phyloP scores from a whole-genome alignment of 2,329 filamentous ascomycete species.

The Scedosporium dehoogii region DNA sequence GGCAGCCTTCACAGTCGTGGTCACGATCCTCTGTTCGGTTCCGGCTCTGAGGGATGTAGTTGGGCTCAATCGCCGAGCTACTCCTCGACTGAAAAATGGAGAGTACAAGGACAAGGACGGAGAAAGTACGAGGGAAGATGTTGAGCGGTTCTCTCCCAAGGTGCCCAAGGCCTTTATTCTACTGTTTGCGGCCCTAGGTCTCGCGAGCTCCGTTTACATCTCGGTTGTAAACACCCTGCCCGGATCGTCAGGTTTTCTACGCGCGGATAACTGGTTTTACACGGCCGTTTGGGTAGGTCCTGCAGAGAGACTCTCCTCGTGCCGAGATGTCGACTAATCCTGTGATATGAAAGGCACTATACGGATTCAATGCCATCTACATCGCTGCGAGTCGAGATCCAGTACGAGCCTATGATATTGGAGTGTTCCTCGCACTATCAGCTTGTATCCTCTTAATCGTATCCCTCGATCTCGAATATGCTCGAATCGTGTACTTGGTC shows the following conservation, averaged over 20 bases:
- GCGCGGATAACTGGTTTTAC: constrained; percentile 49
- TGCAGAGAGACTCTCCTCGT: constrained; percentile 9
- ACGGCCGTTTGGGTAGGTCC: constrained; percentile 52
- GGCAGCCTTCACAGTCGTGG: not conserved
- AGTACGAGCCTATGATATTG: constrained; percentile 43
- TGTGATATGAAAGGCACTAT: constrained; percentile 28
- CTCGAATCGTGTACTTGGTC: constrained; percentile 21
- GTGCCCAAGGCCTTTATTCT: constrained; percentile 45
- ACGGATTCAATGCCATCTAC: constrained; percentile 40
- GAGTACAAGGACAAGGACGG: constrained; percentile 63
- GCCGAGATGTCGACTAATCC: constrained; percentile 10
- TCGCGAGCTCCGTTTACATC: constrained; percentile 44
- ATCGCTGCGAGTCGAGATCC: constrained; percentile 39
- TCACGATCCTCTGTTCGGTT: not conserved
- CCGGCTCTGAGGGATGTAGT: not conserved
- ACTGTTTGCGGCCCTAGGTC: constrained; percentile 41
- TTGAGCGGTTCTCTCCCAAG: constrained; percentile 51
- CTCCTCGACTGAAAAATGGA: constrained; percentile 23
- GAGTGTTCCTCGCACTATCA: constrained; percentile 40
- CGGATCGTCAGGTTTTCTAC: constrained; percentile 21
- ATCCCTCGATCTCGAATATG: constrained; percentile 34
- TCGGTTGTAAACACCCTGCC: constrained; percentile 40
- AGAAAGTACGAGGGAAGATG: constrained; percentile 52
- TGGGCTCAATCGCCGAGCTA: not conserved
- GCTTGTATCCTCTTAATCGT: constrained; percentile 29